Base-by-base conservation (phyloP, 768 basidiomycete genomes). In the Amanita molliuscula region DNA sequence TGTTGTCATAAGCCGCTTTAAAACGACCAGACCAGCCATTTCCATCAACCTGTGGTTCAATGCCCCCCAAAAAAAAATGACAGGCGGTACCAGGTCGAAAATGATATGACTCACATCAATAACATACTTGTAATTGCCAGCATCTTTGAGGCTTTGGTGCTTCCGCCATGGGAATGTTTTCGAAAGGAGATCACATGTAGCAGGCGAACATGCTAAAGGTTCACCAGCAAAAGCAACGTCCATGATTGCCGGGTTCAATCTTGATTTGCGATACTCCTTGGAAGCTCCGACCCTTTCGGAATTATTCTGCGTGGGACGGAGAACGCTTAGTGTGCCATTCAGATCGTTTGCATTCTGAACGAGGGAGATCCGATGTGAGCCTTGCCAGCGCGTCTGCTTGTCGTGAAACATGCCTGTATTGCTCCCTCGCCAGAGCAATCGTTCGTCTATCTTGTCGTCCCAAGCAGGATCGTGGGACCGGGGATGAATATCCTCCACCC, bases 21-120 rank as follows among this genome's bases (percentile, higher is more conserved):
- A 85, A 87, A 3, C 82, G 72, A n/a, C 77, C 71, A 3, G 80
- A 82, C 81, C 82, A 84, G 1, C 80, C 83, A 50, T 80, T 78
- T 6, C 78, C 81, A 52, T 81, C 79, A 9, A 81, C 64, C 77
- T 79, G 52, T 6, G 8, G 28, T 44, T 36, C 10, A 9, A 26
- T 28, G 40, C 4, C 16, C 21, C 0, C 8, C 5, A 25, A 10
- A 7, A 47, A 5, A n/a, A 20, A 20, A 31, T 11, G 11, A 38
- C 15, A 35, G 9, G 13, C 20, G 23, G 6, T 26, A 33, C 3
- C 3, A 1, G 26, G 47, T 1, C 33, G 13, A 7, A 36, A 26
- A n/a, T 26, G 55, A 50, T 47, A 18, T 15, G 25, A 65, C 72
- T 56, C 49, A 80, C 76, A 52, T 81, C 79, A 26, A 81, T 54